A percentile compares a stretch with the other conserved stretches of the same genome.
phyloP scores from a whole-genome alignment of 192 early-diverging fungal genomes.

The Backusella luteola region DNA sequence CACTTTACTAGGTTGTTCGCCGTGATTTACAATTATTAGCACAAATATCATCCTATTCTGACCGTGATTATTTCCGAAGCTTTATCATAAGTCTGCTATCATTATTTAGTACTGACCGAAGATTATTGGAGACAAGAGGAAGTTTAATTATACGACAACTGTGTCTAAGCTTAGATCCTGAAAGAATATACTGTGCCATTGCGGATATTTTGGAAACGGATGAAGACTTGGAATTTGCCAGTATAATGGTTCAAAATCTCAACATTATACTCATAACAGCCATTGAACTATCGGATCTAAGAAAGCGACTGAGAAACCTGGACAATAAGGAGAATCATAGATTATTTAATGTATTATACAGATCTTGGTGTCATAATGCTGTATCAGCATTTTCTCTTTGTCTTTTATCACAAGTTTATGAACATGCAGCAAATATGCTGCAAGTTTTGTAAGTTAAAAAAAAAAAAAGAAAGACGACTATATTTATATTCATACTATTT shows the following conservation, averaged over 20 bases:
- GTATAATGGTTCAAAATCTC: constrained; percentile 96
- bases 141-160: constrained; percentile 93
- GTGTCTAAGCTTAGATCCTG: constrained; percentile 86
- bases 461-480: neutral
- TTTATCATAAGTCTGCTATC: constrained; percentile 91
- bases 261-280: constrained; percentile 96
- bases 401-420: constrained; percentile 95
- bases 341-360: constrained; percentile 85
- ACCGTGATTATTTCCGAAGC: constrained; percentile 81
- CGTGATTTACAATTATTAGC: constrained; percentile 92
- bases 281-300: constrained; percentile 81
- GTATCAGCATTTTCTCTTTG: constrained; percentile 93
- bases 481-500: neutral
- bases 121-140: constrained; percentile 86
- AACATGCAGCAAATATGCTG: constrained; percentile 81
- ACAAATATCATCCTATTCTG: constrained; percentile 86
- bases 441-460: constrained; percentile 63
- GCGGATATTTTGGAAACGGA: constrained; percentile 85
- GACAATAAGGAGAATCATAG: constrained; percentile 63
- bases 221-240: constrained; percentile 92
- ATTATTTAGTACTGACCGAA: constrained; percentile 86
- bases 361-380: constrained; percentile 96
- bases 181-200: constrained; percentile 86
- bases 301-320: constrained; percentile 77
- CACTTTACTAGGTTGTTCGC: constrained; percentile 71